Conservation (phyloP, 2,329 filamentous ascomycete genomes). For the Tolypocladium inflatum region DNA sequence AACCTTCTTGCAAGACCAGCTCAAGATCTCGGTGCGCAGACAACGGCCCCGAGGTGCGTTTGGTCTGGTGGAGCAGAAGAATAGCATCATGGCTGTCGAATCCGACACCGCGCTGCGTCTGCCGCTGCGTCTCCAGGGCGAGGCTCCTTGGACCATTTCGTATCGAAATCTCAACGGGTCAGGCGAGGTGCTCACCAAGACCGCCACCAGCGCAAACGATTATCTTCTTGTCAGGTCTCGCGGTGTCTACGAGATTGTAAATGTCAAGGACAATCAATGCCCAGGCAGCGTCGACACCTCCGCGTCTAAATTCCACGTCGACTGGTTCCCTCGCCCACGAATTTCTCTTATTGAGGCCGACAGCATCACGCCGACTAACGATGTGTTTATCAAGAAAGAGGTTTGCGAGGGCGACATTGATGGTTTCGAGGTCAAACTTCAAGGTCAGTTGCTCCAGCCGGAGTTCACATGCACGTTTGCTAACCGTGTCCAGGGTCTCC, state of each 20-base stretch:
- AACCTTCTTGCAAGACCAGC: constrained; percentile 73
- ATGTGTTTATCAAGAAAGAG: constrained; percentile 61
- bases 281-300: constrained; percentile 69
- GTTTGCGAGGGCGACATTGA: constrained; percentile 95
- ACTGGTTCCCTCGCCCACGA: constrained; percentile 75
- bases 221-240: constrained; percentile 53
- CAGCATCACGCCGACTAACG: constrained; percentile 41
- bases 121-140: constrained; percentile 77
- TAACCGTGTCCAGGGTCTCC: constrained; percentile 50
- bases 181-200: constrained; percentile 33
- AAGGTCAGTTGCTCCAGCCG: constrained; percentile 42
- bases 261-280: constrained; percentile 71
- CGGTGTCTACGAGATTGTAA: constrained; percentile 72
- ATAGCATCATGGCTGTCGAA: constrained; percentile 66
- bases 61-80: constrained; percentile 73
- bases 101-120: constrained; percentile 57
- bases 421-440: constrained; percentile 70
- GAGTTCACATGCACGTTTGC: constrained; percentile 3
- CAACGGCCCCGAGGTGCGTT: constrained; percentile 84
- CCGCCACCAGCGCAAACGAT: constrained; percentile 54
- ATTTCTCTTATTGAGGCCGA: constrained; percentile 58
- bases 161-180: constrained; percentile 60
- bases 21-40: constrained; percentile 76
- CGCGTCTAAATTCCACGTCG: constrained; percentile 67
- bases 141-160: constrained; percentile 71